A percentile compares a stretch with the other conserved stretches of the same genome.
These are phyloP conservation scores for Eutrema yunnanense DNA, from an alignment of 345 rosid genomes.

Conservation along the genomic window DNA sequence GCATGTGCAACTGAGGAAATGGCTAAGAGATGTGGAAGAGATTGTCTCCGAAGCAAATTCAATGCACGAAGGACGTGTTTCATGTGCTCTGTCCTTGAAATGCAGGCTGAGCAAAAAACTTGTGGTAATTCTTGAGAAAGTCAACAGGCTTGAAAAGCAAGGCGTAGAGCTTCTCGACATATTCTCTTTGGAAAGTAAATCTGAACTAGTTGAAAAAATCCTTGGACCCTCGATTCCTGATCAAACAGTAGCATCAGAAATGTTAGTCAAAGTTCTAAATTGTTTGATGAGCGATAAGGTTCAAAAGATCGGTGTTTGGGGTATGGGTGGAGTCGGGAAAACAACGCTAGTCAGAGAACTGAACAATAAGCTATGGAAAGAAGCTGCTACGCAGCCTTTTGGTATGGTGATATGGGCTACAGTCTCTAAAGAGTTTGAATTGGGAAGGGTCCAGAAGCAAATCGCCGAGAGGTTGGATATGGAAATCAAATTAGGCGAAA, in stretches of 20 bases:
- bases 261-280: conserved; percentile 10
- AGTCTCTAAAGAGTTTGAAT: conserved; percentile 25
- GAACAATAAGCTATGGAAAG: conserved; percentile 24
- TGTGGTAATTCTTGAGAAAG: conserved; percentile 14
- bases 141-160: conserved; percentile 7
- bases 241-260: conserved; percentile 30
- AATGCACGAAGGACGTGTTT: not conserved
- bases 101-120: conserved; percentile 15
- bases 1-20: conserved; percentile 18
- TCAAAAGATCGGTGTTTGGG: conserved; percentile 30
- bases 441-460: conserved; percentile 27
- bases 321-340: conserved; percentile 36
- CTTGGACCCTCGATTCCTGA: conserved; percentile 32
- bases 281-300: conserved; percentile 11
- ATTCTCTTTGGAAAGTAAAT: conserved; percentile 3
- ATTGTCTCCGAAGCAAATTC: conserved; percentile 5
- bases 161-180: conserved; percentile 20
- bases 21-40: conserved; percentile 23
- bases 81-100: conserved; percentile 14
- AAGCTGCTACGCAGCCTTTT: conserved; percentile 14
- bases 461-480: conserved; percentile 23
- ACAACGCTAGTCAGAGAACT: conserved; percentile 32
- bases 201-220: conserved; percentile 22
- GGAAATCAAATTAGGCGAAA: conserved; percentile 5
- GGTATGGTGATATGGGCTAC: conserved; percentile 30